phyloP scores from a whole-genome alignment of 371 early-diverging fungal genomes.

The Modicella reniformis region DNA sequence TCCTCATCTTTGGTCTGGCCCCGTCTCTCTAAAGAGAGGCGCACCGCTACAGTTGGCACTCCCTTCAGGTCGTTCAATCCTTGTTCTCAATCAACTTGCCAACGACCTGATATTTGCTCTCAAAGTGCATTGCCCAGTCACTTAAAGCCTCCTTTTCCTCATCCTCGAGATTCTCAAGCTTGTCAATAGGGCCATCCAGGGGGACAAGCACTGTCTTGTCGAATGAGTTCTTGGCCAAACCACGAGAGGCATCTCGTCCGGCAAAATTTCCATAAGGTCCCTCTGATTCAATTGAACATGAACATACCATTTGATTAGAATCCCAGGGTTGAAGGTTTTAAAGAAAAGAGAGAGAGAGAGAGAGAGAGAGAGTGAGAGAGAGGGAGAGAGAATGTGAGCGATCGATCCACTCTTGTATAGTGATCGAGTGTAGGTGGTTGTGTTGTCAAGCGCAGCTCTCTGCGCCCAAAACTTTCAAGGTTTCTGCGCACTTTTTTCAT shows the following conservation, averaged over 20 bases:
- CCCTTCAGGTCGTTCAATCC: too few relatives aligned
- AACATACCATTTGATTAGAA: too few relatives aligned
- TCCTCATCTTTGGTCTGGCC: too few relatives aligned
- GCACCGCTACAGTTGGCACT: too few relatives aligned
- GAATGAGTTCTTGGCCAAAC: constrained; percentile 91
- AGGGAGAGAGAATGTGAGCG: too few relatives aligned
- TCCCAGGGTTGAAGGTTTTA: not conserved
- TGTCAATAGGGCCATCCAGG: constrained; percentile 81
- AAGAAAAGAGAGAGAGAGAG: constrained; percentile 1
- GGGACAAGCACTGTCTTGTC: constrained; percentile 80
- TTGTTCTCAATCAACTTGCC: constrained; percentile 76
- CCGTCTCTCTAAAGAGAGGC: too few relatives aligned
- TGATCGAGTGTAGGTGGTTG: too few relatives aligned
- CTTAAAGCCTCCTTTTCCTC: constrained; percentile 81
- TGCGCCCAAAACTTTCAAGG: not conserved
- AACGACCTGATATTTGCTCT: constrained; percentile 77
- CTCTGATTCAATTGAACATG: too few relatives aligned
- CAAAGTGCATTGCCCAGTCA: constrained; percentile 82
- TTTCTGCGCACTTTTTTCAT: too few relatives aligned
- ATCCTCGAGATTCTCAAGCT: constrained; percentile 75
- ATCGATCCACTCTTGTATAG: too few relatives aligned
- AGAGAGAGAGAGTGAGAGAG: not conserved
- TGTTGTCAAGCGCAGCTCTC: too few relatives aligned
- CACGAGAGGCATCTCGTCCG: constrained; percentile 84
- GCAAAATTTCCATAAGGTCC: constrained; percentile 94